These are phyloP conservation scores for Leersia perrieri DNA, from an alignment of 176 grass and related monocot genomes.

Conservation along the genomic window DNA sequence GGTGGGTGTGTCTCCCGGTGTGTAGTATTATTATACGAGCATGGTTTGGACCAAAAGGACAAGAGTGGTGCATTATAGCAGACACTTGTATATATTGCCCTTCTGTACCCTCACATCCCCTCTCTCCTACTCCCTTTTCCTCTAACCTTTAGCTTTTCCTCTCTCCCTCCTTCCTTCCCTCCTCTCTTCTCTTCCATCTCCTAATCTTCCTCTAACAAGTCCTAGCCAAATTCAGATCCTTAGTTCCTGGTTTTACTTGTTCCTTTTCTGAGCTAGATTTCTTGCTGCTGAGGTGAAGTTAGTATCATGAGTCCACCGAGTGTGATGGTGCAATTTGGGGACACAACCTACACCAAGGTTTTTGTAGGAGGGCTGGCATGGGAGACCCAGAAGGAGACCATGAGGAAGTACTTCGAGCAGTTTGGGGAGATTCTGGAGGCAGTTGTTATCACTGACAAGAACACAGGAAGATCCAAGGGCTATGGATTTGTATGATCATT, in stretches of 20 bases:
- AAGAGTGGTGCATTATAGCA: conserved; percentile 58
- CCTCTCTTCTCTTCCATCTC: neutral
- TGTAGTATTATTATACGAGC: conserved; percentile 61
- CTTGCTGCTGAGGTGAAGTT: conserved; percentile 8
- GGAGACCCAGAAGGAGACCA: conserved; percentile 96
- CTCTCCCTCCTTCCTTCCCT: neutral
- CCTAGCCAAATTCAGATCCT: conserved; percentile 42
- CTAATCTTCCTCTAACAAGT: conserved; percentile 37
- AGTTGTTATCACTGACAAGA: conserved; percentile 98
- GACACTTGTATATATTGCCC: conserved; percentile 56
- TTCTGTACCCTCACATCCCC: conserved; percentile 25
- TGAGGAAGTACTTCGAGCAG: conserved; percentile 98
- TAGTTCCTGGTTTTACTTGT: conserved; percentile 33
- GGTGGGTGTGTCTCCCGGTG: conserved; percentile 49
- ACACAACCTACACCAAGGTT: conserved; percentile 98
- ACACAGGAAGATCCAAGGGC: conserved; percentile 97
- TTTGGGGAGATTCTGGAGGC: conserved; percentile 98
- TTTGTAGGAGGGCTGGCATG: conserved; percentile 95
- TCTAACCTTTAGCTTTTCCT: conserved; percentile 51
- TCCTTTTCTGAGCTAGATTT: conserved; percentile 32
- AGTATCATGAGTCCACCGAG: conserved; percentile 55
- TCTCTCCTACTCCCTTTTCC: conserved; percentile 25
- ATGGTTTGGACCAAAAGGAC: conserved; percentile 54
- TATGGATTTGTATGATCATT: conserved; percentile 87
- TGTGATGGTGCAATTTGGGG: conserved; percentile 84